phyloP scores from a whole-genome alignment of 2,329 filamentous ascomycete species.

The Cladorrhinum sp. region DNA sequence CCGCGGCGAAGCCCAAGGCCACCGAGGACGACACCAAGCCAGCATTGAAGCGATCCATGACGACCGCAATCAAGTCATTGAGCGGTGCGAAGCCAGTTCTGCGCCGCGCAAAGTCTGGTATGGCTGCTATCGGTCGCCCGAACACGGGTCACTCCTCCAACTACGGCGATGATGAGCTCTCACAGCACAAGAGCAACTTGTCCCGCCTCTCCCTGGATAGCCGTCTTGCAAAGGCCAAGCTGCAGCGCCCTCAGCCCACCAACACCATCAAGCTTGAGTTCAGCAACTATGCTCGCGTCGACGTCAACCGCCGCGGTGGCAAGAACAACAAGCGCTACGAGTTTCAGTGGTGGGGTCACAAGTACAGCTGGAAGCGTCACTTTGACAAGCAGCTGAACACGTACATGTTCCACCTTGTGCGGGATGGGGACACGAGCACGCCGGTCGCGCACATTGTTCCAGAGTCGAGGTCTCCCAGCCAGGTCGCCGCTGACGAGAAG shows the following conservation, averaged over 20 bases:
- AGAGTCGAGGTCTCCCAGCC: constrained; percentile 67
- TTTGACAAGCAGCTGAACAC: constrained; percentile 64
- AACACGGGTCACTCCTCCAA: constrained; percentile 37
- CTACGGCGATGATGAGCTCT: constrained; percentile 34
- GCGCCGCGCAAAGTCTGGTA: constrained; percentile 36
- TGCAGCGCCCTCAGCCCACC: constrained; percentile 51
- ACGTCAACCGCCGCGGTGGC: constrained; percentile 67
- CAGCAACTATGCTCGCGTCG: constrained; percentile 92
- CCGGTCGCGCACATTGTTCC: constrained; percentile 83
- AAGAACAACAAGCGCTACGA: constrained; percentile 74
- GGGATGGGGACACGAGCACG: constrained; percentile 56
- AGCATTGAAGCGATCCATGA: constrained; percentile 47
- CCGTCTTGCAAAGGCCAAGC: constrained; percentile 23
- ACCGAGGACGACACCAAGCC: constrained; percentile 42
- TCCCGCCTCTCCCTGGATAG: constrained; percentile 32
- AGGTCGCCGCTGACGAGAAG: constrained; percentile 67
- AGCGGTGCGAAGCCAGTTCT: constrained; percentile 35
- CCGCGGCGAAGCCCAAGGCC: constrained; percentile 48
- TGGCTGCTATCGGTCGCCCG: constrained; percentile 33
- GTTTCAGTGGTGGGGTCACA: constrained; percentile 89
- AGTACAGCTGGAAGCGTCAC: constrained; percentile 79
- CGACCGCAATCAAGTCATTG: constrained; percentile 48
- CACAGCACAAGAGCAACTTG: constrained; percentile 24
- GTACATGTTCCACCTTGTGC: constrained; percentile 76
- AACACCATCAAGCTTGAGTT: constrained; percentile 90